A percentile compares a stretch with the other conserved stretches of the same genome.
Conservation (phyloP, 2,329 filamentous ascomycete genomes). For the Fusarium subglutinans region DNA sequence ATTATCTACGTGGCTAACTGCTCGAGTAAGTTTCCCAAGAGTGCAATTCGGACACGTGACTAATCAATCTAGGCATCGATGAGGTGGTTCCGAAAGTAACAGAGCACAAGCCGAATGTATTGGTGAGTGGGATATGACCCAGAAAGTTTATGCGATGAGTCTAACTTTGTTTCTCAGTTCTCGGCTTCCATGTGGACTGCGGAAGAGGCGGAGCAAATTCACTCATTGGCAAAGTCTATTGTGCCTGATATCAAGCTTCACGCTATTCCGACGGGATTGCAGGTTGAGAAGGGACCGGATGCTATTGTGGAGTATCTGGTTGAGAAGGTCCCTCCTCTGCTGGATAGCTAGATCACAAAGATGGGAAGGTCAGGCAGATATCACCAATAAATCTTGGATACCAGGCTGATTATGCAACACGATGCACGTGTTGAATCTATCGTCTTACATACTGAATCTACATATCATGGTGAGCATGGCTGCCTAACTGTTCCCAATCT, state of each 20-base stretch:
- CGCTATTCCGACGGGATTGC: slow-evolving; percentile 5
- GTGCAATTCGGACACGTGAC: accelerated
- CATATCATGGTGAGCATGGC: neutral
- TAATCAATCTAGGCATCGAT: neutral
- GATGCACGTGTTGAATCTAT: accelerated
- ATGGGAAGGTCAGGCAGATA: accelerated
- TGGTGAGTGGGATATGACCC: neutral
- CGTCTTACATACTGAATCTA: too few species aligned
- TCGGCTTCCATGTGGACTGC: slow-evolving; percentile 12
- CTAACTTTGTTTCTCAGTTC: neutral
- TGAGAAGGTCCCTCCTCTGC: slow-evolving; percentile 9
- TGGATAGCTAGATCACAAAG: neutral
- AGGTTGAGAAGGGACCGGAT: slow-evolving; percentile 5
- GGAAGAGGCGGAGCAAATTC: slow-evolving; percentile 7
- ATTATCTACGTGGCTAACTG: slow-evolving; percentile 14
- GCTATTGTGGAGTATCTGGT: slow-evolving; percentile 14
- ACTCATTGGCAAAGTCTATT: slow-evolving; percentile 13
- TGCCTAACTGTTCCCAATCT: too few species aligned
- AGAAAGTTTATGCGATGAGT: accelerated
- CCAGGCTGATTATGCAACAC: accelerated
- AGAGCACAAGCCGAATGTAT: neutral
- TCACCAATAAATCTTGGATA: too few species aligned
- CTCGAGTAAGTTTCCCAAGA: neutral
- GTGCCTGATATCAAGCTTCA: slow-evolving; percentile 7
- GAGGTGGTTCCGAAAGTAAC: slow-evolving; percentile 13